Base-by-base conservation (phyloP, 2,329 filamentous ascomycete species). In the Alternaria gaisen region DNA sequence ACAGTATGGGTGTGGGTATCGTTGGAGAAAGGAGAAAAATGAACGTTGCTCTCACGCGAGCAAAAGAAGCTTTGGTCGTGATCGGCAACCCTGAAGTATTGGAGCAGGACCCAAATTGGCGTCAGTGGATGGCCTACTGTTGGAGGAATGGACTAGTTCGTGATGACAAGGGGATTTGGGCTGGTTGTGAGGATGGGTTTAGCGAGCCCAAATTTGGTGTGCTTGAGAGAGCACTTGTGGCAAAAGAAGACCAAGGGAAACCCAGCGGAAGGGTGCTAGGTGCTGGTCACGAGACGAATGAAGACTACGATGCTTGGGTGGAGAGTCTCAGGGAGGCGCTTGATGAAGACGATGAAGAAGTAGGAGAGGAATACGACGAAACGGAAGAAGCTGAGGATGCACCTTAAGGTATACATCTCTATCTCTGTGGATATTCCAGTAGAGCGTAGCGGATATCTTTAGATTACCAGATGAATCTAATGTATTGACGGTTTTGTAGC, bases 1-100 rank as follows among this genome's bases (percentile, higher is more conserved):
- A 44, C 6, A 53, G 67, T 22, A 65, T 69, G 9, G 74, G 73
- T 0, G 26, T 78, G 22, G 81, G 81, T 2, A 58, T 83, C 9
- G 66, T 83, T 6, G 65, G 72, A 28, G 74, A 79, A 64, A 69
- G 66, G n/a, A 71, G 77, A 54, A 78, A 76, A 47, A 80, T 82
- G 67, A 82, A 82, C 64, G 80, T 83, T 44, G 80, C 80, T 4
- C 63, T 83, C n/a, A 83, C 81, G 6, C 64, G 81, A 44, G 80
- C 81, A 1, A 81, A 77, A 63, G 75, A 82, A 64, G 81, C 71
- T 1, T 65, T 83, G 8, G 58, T 83, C 16, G 79, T 82, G 5
- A 72, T 83, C 48, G 81, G 81, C 1, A 80, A 76, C 59, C 78
- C 78, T 6, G 68, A 72, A 44, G 70, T 82, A 9, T 62, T 83